Evolutionary conservation across 2,329 filamentous ascomycete species (phyloP).

Genomic region (Thelonectria olida): DNA sequence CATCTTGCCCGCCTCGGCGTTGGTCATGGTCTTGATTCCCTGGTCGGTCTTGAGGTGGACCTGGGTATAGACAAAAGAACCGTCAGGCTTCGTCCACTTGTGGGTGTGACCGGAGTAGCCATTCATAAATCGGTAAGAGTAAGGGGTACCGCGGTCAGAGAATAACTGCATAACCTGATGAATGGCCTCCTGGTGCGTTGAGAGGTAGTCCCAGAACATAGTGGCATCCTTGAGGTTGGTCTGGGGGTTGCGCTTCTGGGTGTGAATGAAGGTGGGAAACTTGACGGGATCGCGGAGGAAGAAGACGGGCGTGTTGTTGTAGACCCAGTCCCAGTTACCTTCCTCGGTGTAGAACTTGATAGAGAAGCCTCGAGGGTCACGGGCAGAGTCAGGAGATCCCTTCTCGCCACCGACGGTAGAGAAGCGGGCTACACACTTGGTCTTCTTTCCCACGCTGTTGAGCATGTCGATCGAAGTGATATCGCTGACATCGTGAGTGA

Average conservation of each 20-base stretch:
- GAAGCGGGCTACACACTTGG: constrained; percentile 69
- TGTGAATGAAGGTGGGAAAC: constrained; percentile 80
- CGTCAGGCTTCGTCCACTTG: constrained; percentile 73
- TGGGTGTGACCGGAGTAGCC: constrained; percentile 74
- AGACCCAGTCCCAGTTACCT: constrained; percentile 77
- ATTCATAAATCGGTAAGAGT: constrained; percentile 73
- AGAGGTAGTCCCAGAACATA: constrained; percentile 61
- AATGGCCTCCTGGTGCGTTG: constrained; percentile 67
- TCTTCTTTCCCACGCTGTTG: constrained; percentile 61
- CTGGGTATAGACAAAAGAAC: constrained; percentile 72
- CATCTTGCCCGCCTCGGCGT: constrained; percentile 64
- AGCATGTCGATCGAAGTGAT: constrained; percentile 64
- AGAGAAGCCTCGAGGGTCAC: constrained; percentile 77
- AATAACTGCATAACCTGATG: constrained; percentile 66
- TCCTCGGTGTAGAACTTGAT: constrained; percentile 69
- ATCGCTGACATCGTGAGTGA: constrained; percentile 64
- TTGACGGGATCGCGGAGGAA: constrained; percentile 79
- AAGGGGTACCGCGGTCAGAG: constrained; percentile 72
- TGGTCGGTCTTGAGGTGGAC: constrained; percentile 72
- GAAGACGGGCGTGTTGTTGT: constrained; percentile 81
- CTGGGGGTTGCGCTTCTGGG: constrained; percentile 78
- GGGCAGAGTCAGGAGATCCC: constrained; percentile 72
- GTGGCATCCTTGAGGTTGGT: constrained; percentile 77
- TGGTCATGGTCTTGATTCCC: constrained; percentile 67
- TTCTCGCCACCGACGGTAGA: constrained; percentile 76